Evolutionary conservation across 305 asterid genomes (phyloP).

Genomic region (Fraxinus latifolia): DNA sequence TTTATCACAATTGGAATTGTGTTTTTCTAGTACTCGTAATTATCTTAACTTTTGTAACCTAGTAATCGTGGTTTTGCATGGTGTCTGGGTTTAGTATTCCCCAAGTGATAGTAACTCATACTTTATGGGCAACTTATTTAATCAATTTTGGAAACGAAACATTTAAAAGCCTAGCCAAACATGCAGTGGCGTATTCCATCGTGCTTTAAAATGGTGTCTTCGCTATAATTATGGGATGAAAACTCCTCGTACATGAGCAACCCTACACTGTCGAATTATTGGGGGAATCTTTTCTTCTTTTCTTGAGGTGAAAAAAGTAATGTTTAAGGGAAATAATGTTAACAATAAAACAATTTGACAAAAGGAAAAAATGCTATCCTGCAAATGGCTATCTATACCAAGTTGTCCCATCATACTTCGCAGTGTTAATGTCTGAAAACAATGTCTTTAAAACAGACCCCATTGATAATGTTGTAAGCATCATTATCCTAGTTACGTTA

Average conservation of each 20-base stretch:
- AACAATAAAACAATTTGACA: conserved; percentile 12
- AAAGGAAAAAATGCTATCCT: neutral
- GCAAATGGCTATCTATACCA: neutral
- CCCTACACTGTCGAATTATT: conserved; percentile 8
- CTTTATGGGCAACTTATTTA: neutral
- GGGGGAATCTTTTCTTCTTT: conserved; percentile 24
- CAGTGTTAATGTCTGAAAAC: neutral
- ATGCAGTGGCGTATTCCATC: neutral
- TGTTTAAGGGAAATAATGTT: conserved; percentile 18
- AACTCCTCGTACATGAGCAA: conserved; percentile 13
- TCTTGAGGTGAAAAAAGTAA: conserved; percentile 18
- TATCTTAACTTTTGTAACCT: neutral
- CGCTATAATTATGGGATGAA: neutral
- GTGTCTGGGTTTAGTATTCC: conserved; percentile 9
- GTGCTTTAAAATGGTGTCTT: neutral
- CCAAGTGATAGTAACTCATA: neutral
- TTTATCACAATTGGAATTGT: neutral
- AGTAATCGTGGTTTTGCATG: conserved; percentile 19
- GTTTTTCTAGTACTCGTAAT: neutral
- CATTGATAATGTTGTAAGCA: neutral
- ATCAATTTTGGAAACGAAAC: neutral
- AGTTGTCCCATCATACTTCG: conserved; percentile 4
- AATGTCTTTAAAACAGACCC: neutral
- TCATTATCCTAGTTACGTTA: neutral
- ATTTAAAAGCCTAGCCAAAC: neutral